Percentiles rank a stretch among this genome's conserved stretches.
Conservation (phyloP, 2,329 filamentous ascomycete genomes). For the Colletotrichum falcatum region DNA sequence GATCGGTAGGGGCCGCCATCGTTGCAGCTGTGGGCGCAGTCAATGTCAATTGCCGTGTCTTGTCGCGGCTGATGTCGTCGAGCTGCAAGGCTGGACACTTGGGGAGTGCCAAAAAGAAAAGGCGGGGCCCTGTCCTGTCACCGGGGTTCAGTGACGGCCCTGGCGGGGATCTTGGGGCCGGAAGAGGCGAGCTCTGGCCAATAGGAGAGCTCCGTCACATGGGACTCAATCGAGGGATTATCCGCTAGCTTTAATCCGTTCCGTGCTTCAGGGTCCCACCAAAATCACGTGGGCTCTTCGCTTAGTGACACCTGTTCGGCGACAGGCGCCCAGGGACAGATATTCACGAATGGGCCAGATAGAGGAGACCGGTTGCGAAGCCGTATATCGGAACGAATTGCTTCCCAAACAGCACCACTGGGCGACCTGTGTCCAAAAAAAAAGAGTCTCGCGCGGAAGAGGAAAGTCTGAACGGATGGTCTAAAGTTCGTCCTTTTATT, state of each 20-base stretch:
- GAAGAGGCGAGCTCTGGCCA: slow-evolving; percentile 27
- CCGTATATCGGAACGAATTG: slow-evolving; percentile 27
- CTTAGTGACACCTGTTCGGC: slow-evolving; percentile 58
- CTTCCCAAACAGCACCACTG: slow-evolving; percentile 43
- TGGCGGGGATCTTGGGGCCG: slow-evolving; percentile 28
- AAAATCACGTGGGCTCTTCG: slow-evolving; percentile 50
- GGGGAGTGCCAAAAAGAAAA: slow-evolving; percentile 32
- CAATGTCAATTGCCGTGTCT: slow-evolving; percentile 29
- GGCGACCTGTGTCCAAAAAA: slow-evolving; percentile 39
- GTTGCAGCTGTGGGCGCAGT: slow-evolving; percentile 45
- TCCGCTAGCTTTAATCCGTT: slow-evolving; percentile 38
- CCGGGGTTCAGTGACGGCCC: slow-evolving; percentile 13
- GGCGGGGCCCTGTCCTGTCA: slow-evolving; percentile 31
- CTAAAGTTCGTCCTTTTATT: slow-evolving; percentile 20
- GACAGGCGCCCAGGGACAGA: slow-evolving; percentile 51
- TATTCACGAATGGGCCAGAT: slow-evolving; percentile 50
- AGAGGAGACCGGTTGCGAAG: slow-evolving; percentile 39
- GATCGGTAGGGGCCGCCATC: slow-evolving; percentile 79
- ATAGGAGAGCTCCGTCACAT: slow-evolving; percentile 8
- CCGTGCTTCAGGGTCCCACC: slow-evolving; percentile 27
- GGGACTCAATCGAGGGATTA: neutral
- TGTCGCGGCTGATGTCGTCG: slow-evolving; percentile 41
- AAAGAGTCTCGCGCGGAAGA: slow-evolving; percentile 28
- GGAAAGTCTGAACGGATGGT: slow-evolving; percentile 33
- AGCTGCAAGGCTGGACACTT: slow-evolving; percentile 42